Evolutionary conservation across 768 basidiomycete genomes (phyloP).

Genomic region (Mycena galericulata): DNA sequence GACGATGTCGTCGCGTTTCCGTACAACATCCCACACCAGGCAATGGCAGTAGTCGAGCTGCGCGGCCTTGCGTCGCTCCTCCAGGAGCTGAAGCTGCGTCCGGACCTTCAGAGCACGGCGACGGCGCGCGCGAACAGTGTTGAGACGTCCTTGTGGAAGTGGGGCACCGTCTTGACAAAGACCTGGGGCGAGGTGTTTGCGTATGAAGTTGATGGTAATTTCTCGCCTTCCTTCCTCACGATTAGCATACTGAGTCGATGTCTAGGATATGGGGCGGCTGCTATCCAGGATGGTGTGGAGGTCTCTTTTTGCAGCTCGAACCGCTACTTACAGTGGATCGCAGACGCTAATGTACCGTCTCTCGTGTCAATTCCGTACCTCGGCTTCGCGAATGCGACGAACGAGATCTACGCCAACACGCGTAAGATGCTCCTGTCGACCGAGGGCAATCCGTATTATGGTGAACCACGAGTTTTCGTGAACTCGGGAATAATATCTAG

Average conservation of each 20-base stretch:
- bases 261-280: slow-evolving; percentile 23
- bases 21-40: slow-evolving; percentile 35
- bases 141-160: slow-evolving; percentile 27
- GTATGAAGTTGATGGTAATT: slow-evolving; percentile 31
- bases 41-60: slow-evolving; percentile 34
- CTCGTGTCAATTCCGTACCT: slow-evolving; percentile 34
- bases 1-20: slow-evolving; percentile 35
- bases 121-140: slow-evolving; percentile 21
- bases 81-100: slow-evolving; percentile 7
- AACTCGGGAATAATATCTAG: too few relatives aligned
- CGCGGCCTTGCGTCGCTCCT: slow-evolving; percentile 27
- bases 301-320: not conserved
- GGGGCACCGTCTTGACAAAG: slow-evolving; percentile 32
- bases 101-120: slow-evolving; percentile 9
- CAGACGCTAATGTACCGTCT: slow-evolving; percentile 33
- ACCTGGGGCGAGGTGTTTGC: slow-evolving; percentile 36
- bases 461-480: too few relatives aligned
- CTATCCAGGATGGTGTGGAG: slow-evolving; percentile 34
- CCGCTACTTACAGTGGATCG: not conserved
- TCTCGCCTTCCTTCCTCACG: not conserved
- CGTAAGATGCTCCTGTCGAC: slow-evolving; percentile 31
- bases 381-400: slow-evolving; percentile 30
- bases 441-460: slow-evolving; percentile 31
- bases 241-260: not conserved
- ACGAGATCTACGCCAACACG: slow-evolving; percentile 29